These are phyloP conservation scores for Rosa rugosa DNA, from an alignment of 306 rosid species.

Conservation along the genomic window DNA sequence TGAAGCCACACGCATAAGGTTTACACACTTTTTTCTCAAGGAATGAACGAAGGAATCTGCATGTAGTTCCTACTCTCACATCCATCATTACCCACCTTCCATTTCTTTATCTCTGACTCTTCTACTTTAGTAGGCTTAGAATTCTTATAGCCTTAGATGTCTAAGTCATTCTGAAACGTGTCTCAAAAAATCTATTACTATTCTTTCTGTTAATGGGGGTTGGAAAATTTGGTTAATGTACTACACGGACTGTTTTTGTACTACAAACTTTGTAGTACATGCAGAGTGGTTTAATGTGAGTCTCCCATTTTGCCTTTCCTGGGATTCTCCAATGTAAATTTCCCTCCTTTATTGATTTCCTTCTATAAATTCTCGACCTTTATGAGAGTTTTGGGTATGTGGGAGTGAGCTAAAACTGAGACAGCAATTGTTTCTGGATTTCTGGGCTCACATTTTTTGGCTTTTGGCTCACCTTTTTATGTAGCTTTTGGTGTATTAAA, in stretches of 20 bases:
- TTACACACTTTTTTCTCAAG: not conserved
- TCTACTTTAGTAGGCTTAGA: not conserved
- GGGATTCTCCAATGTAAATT: not conserved
- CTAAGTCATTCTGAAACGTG: not conserved
- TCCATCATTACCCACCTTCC: slow-evolving; percentile 18
- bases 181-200: not conserved
- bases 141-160: not conserved
- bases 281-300: slow-evolving; percentile 2
- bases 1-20: slow-evolving; percentile 4
- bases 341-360: not conserved
- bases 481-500: not conserved
- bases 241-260: slow-evolving; percentile 8
- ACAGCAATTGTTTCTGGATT: not conserved
- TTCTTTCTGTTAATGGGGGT: not conserved
- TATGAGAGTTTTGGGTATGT: not conserved
- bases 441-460: slow-evolving; percentile 17
- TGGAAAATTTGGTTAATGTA: slow-evolving; percentile 9
- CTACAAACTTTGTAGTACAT: slow-evolving; percentile 15
- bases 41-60: not conserved
- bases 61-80: not conserved
- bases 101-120: not conserved
- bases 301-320: not conserved
- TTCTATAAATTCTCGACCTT: not conserved
- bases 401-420: not conserved
- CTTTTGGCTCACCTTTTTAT: not conserved